Evolutionary conservation across 2,329 filamentous ascomycete genomes (phyloP).

Genomic region (Didymella keratinophila): DNA sequence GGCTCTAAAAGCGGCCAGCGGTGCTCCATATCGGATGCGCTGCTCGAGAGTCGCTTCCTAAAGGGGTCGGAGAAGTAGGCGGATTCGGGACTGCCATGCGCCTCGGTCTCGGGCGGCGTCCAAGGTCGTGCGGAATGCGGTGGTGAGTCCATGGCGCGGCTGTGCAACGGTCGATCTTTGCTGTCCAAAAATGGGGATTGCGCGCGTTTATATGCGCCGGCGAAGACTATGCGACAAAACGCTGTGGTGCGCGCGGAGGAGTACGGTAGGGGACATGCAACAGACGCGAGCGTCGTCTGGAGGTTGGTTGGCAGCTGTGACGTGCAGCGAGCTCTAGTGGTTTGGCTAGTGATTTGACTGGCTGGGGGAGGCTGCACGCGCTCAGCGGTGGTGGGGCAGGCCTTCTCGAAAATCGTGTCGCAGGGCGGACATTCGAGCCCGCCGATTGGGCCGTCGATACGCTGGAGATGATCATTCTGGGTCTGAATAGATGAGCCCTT

Average conservation of each 20-base stretch:
- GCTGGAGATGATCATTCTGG: slow-evolving; percentile 12
- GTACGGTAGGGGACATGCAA: slow-evolving; percentile 18
- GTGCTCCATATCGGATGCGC: slow-evolving; percentile 21
- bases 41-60: slow-evolving; percentile 20
- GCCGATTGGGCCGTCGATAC: slow-evolving; percentile 17
- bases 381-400: slow-evolving; percentile 13
- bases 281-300: slow-evolving; percentile 11
- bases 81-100: slow-evolving; percentile 21
- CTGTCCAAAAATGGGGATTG: slow-evolving; percentile 11
- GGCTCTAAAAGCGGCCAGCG: slow-evolving; percentile 22
- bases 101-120: slow-evolving; percentile 43
- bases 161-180: slow-evolving; percentile 22
- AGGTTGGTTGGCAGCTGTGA: slow-evolving; percentile 20
- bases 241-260: slow-evolving; percentile 8
- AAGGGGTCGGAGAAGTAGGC: slow-evolving; percentile 36
- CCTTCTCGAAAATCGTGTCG: slow-evolving; percentile 15
- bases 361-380: neutral
- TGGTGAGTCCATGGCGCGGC: slow-evolving; percentile 33
- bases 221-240: slow-evolving; percentile 8
- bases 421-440: slow-evolving; percentile 14
- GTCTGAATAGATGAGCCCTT: slow-evolving; percentile 20
- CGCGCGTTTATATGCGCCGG: slow-evolving; percentile 20
- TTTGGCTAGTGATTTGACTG: slow-evolving; percentile 7
- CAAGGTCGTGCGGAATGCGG: slow-evolving; percentile 37
- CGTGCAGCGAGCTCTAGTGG: slow-evolving; percentile 16